phyloP scores from a whole-genome alignment of 257 asterid species.

The Nicotiana knightiana region DNA sequence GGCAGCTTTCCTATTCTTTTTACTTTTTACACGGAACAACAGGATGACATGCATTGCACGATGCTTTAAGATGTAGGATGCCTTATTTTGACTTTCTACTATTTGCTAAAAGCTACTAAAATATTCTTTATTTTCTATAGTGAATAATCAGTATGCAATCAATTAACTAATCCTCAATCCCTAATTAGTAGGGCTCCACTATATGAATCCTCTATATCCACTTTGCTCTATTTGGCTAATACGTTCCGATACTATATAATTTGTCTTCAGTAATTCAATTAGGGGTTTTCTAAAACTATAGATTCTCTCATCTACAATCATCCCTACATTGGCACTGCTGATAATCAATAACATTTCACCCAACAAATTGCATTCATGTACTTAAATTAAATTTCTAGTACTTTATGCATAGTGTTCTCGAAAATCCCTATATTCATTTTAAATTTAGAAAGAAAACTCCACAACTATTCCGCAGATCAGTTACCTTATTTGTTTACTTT shows the following conservation, averaged over 20 bases:
- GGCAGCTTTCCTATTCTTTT: not conserved
- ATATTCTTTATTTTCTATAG: not conserved
- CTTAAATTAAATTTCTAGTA: not conserved
- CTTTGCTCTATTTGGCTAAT: not conserved
- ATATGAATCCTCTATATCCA: not conserved
- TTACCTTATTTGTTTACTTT: not conserved
- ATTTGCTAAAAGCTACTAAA: not conserved
- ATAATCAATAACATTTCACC: not conserved
- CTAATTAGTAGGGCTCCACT: not conserved
- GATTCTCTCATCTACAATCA: not conserved
- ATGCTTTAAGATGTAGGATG: not conserved
- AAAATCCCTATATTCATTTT: not conserved
- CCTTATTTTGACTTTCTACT: not conserved
- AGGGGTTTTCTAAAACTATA: not conserved
- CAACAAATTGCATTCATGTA: not conserved
- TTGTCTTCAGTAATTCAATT: no score
- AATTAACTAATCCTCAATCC: not conserved
- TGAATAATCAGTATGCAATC: not conserved
- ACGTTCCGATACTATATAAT: not conserved
- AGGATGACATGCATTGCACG: not conserved
- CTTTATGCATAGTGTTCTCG: not conserved
- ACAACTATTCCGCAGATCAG: not conserved
- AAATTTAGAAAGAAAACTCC: not conserved
- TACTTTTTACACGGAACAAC: not conserved
- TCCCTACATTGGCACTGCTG: not conserved